phyloP scores from a whole-genome alignment of 129 eudicot species.

The Daucus carota region DH1_v3.0 NC_030382.2:29385001-29385500 shows the following conservation, averaged over 20 bases:
- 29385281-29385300: not conserved
- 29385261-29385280: not conserved
- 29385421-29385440: too few species aligned
- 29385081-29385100: slow-evolving; percentile 22
- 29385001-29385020: slow-evolving; percentile 76
- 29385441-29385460: too few species aligned
- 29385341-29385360: too few species aligned
- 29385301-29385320: not conserved
- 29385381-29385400: too few species aligned
- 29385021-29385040: slow-evolving; percentile 52
- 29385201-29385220: not conserved
- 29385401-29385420: too few species aligned
- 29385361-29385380: not conserved
- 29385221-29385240: not conserved
- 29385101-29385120: not conserved
- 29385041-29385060: slow-evolving; percentile 58
- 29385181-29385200: not conserved
- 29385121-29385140: not conserved
- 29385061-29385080: slow-evolving; percentile 53
- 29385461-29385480: too few species aligned
- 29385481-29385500: too few species aligned
- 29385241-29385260: too few species aligned
- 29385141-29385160: not conserved
- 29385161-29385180: not conserved
- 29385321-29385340: not conserved